phyloP scores from a whole-genome alignment of 179 eudicot species.

The Gypsophila paniculata region DNA sequence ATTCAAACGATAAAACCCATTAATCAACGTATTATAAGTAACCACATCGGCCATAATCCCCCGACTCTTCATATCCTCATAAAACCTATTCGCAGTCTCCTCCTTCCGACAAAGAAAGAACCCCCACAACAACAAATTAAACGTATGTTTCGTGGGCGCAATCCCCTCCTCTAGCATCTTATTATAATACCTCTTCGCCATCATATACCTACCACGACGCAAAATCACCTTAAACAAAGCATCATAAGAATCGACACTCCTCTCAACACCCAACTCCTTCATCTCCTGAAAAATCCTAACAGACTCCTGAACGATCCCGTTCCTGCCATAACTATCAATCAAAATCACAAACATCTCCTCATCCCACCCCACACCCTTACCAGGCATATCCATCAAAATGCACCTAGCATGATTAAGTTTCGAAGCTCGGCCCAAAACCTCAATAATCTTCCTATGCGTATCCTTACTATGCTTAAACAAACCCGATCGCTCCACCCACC shows the following conservation, averaged over 20 bases:
- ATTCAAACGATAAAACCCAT: slow-evolving; percentile 60
- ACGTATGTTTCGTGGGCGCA: slow-evolving; percentile 65
- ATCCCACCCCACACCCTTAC: slow-evolving; percentile 60
- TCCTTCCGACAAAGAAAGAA: slow-evolving; percentile 60
- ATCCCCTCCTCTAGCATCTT: slow-evolving; percentile 82
- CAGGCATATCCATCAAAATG: slow-evolving; percentile 75
- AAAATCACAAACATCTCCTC: slow-evolving; percentile 80
- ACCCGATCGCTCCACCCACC: slow-evolving; percentile 81
- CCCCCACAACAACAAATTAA: slow-evolving; percentile 78
- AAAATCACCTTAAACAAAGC: slow-evolving; percentile 71
- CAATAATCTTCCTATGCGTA: slow-evolving; percentile 64
- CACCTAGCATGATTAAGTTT: slow-evolving; percentile 87
- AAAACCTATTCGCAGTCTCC: slow-evolving; percentile 66
- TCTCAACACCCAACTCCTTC: slow-evolving; percentile 66
- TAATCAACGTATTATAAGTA: slow-evolving; percentile 80
- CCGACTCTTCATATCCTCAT: slow-evolving; percentile 69
- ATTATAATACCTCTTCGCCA: slow-evolving; percentile 89
- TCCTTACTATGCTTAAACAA: slow-evolving; percentile 54
- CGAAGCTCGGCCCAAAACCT: slow-evolving; percentile 54
- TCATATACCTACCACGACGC: slow-evolving; percentile 83
- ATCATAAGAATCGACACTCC: slow-evolving; percentile 61
- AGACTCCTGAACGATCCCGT: slow-evolving; percentile 86
- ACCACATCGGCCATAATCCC: slow-evolving; percentile 73
- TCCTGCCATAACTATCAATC: slow-evolving; percentile 74
- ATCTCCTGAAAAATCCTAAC: slow-evolving; percentile 71